Evolutionary conservation across 345 rosid genomes (phyloP), one percentile per base, ranked within the genome.

Genomic region (Garcia nutans): DNA sequence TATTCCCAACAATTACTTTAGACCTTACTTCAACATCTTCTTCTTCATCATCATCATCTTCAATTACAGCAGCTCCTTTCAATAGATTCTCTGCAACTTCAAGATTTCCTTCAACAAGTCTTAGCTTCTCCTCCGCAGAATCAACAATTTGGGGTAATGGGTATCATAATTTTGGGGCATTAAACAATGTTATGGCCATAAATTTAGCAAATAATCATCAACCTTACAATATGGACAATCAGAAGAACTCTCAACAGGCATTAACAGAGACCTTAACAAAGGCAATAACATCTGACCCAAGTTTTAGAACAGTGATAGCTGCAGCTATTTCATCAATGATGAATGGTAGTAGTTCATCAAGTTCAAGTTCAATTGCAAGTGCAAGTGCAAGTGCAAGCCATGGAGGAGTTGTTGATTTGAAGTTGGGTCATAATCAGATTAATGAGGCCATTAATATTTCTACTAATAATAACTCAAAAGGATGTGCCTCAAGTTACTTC

Each of bases 1-100:
- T 85, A 72, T 83, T 83, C 80, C 96, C 97, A 56, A 94, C 98
- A 17, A 82, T 94, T 71, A 90, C 98, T 74, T 82, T 94, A 76
- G 98, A 94, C 88, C 96, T 94, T 15, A 90, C 93, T 28, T 28
- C 31, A 28, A n/a, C n/a, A n/a, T n/a, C n/a, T n/a, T 28, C 31
- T 16, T 19, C 88, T 16, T 80, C 92, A 24, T 83, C 87, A n/a
- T 76, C 93, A 22, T 75, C 87, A 9, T 61, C 85, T 41, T 69
- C 86, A 65, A 50, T 16, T 50, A 74, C 85, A 33, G 71, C 85
- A 33, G 71, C 81, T 44, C 80, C 83, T 57, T 84, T 88, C 76
- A 83, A 86, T 56, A 79, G 76, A 76, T 73, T 84, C 59, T 10
- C 70, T 68, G 42, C 83, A 45, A 59, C 73, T 65, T 84, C 82